Conservation (phyloP, 2,329 filamentous ascomycete genomes). For the Phialophora chinensis region DNA sequence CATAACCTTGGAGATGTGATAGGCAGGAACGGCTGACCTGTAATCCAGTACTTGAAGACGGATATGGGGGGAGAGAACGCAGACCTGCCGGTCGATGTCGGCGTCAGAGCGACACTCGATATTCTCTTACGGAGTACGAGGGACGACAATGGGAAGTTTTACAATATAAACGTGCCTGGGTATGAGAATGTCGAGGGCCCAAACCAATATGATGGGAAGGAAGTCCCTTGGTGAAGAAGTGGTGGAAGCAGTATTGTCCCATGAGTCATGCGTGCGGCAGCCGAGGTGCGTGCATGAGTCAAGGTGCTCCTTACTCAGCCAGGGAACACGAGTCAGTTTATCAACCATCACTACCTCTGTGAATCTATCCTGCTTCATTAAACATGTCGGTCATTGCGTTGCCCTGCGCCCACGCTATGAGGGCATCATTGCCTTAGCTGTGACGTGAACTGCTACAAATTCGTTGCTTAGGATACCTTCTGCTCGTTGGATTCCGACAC, state of each 20-base stretch:
- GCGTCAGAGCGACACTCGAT: slow-evolving; percentile 47
- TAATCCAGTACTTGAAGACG: slow-evolving; percentile 53
- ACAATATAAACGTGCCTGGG: slow-evolving; percentile 49
- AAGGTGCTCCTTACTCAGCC: neutral
- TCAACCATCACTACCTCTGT: too few species aligned
- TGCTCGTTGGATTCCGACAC: neutral
- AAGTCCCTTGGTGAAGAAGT: slow-evolving; percentile 43
- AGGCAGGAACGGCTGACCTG: neutral
- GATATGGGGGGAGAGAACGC: slow-evolving; percentile 51
- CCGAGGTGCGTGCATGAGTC: neutral
- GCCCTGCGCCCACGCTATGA: neutral
- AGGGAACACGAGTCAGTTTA: neutral
- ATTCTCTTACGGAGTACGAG: slow-evolving; percentile 54
- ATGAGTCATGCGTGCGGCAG: neutral
- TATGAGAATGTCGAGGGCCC: slow-evolving; percentile 47
- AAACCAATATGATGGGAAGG: slow-evolving; percentile 48
- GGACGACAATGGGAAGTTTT: slow-evolving; percentile 57
- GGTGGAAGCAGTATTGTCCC: too few species aligned
- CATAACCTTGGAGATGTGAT: slow-evolving; percentile 16
- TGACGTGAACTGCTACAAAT: neutral
- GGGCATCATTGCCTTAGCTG: neutral
- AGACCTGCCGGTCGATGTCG: slow-evolving; percentile 50
- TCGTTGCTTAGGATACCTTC: neutral
- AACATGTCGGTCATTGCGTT: neutral
- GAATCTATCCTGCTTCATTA: neutral